Evolutionary conservation across 1,284 basidiomycete genomes (phyloP).

Genomic region (Tilletia indica): DNA sequence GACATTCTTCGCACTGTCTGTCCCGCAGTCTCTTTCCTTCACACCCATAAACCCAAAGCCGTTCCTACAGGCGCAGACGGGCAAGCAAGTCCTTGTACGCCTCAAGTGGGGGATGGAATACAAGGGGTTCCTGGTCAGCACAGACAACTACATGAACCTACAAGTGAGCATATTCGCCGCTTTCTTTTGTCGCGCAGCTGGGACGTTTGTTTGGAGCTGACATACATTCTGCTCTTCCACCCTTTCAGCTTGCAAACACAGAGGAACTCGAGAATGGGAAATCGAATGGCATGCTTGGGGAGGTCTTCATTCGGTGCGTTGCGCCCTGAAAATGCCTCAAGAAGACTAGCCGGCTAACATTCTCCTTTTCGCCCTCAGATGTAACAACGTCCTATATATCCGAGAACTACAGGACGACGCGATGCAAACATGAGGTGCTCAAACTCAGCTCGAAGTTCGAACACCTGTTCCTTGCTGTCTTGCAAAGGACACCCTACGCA

Average conservation of each 20-base stretch:
- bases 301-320: constrained; percentile 91
- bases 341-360: not conserved
- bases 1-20: not conserved
- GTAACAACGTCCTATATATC: constrained; percentile 20
- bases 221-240: not conserved
- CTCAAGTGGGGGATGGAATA: constrained; percentile 99
- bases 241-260: constrained; percentile 82
- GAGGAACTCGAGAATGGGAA: constrained; percentile 97
- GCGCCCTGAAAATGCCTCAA: not conserved
- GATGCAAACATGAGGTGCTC: not conserved
- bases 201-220: not conserved
- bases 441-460: no score
- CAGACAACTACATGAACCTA: constrained; percentile 99
- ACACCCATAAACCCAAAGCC: constrained; percentile 94
- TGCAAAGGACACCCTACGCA: no score
- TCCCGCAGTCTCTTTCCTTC: constrained; percentile 11
- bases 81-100: constrained; percentile 89
- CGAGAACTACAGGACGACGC: constrained; percentile 15
- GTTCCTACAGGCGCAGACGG: constrained; percentile 95
- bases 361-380: not conserved
- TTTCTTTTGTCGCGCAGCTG: not conserved
- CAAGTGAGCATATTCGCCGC: constrained; percentile 65
- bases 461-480: no score
- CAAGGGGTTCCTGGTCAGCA: constrained; percentile 97
- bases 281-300: constrained; percentile 91